Conservation (phyloP, 345 rosid genomes). For the Reutealis trisperma region DNA sequence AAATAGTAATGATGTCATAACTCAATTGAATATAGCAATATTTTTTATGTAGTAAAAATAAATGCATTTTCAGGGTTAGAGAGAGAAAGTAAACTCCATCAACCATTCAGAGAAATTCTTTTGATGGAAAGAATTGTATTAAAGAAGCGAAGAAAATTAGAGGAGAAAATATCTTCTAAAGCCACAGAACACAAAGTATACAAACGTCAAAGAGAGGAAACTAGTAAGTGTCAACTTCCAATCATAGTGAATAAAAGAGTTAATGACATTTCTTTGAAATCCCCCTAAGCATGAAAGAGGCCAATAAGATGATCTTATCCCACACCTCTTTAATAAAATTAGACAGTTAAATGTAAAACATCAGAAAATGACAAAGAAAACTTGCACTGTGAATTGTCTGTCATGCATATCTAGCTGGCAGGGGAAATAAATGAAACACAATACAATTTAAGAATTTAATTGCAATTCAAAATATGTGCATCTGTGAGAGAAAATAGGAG, state of each 20-base stretch:
- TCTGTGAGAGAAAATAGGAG: not conserved
- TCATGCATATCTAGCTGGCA: not conserved
- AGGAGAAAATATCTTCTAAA: not conserved
- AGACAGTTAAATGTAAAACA: not conserved
- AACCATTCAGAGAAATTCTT: not conserved
- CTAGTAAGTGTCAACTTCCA: not conserved
- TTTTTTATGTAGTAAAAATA: not conserved
- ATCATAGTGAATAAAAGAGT: not conserved
- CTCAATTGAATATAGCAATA: not conserved
- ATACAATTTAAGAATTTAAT: not conserved
- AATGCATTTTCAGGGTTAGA: not conserved
- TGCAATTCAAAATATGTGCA: not conserved
- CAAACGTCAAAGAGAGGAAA: not conserved
- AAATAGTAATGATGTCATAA: not conserved
- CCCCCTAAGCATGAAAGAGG: not conserved
- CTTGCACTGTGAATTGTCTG: not conserved
- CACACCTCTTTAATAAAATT: not conserved
- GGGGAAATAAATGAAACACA: not conserved
- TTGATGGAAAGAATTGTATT: not conserved
- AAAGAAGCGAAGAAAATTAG: not conserved
- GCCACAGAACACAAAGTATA: not conserved
- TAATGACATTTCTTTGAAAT: not conserved
- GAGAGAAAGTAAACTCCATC: not conserved
- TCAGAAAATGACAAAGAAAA: not conserved
- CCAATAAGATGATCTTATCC: not conserved